Percentiles rank a stretch among this genome's conserved stretches.
Conservation (phyloP, 2,329 filamentous ascomycete genomes). For the Aspergillus unguis region DNA sequence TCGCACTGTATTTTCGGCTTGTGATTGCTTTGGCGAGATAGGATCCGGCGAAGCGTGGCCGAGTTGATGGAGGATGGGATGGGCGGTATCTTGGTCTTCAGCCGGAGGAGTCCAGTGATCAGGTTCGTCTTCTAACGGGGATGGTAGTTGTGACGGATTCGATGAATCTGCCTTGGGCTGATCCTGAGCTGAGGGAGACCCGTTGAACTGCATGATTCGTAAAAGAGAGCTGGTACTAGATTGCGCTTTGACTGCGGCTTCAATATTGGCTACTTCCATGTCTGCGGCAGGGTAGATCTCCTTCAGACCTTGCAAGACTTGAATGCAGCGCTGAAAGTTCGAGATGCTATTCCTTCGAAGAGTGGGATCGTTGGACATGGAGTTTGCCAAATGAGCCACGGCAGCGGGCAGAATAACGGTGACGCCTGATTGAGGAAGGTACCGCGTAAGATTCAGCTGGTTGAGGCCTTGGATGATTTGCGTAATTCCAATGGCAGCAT, state of each 20-base stretch:
- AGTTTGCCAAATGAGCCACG: constrained; percentile 82
- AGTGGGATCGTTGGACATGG: constrained; percentile 70
- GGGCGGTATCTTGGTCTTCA: constrained; percentile 5
- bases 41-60: constrained; percentile 1
- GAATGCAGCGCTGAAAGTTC: constrained; percentile 81
- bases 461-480: constrained; percentile 72
- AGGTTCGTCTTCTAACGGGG: constrained; percentile 5
- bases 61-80: not conserved
- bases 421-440: constrained; percentile 77
- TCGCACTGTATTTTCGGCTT: too few relatives aligned
- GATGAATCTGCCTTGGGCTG: constrained; percentile 15
- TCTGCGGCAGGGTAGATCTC: constrained; percentile 85
- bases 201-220: constrained; percentile 32
- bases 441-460: constrained; percentile 66
- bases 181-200: constrained; percentile 10
- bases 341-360: constrained; percentile 67
- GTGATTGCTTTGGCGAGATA: not conserved
- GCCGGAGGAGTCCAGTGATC: constrained; percentile 13
- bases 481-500: constrained; percentile 77
- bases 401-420: constrained; percentile 83
- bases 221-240: constrained; percentile 29
- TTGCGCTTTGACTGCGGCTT: constrained; percentile 34
- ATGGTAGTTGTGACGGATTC: constrained; percentile 1
- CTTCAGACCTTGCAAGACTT: constrained; percentile 75
- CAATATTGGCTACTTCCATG: constrained; percentile 53